A percentile compares a stretch with the other conserved stretches of the same genome.
phyloP scores from a whole-genome alignment of 495 filamentous ascomycete species.

The Cudoniella acicularis region DNA sequence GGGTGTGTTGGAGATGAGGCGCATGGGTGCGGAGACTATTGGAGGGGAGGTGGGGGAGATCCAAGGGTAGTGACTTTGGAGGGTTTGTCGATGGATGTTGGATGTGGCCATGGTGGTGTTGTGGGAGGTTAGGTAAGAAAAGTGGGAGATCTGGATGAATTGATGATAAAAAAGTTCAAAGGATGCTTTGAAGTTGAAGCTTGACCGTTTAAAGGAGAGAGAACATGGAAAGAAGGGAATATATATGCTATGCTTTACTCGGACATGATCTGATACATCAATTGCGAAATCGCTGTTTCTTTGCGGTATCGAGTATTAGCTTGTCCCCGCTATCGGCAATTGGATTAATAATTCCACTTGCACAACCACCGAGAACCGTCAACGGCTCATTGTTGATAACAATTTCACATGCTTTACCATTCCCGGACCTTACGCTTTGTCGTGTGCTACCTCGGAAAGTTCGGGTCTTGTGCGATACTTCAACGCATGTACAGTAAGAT shows the following conservation, averaged over 20 bases:
- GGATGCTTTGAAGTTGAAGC: neutral
- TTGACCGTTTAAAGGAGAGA: too few relatives aligned
- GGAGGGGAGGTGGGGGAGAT: conserved; percentile 48
- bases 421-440: too few relatives aligned
- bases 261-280: too few relatives aligned
- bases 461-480: too few relatives aligned
- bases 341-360: neutral
- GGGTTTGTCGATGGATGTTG: neutral
- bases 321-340: neutral
- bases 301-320: too few relatives aligned
- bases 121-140: neutral
- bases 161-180: neutral
- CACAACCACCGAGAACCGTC: too few relatives aligned
- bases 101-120: neutral
- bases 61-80: conserved; percentile 56
- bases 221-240: too few relatives aligned
- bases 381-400: neutral
- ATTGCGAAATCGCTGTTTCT: neutral
- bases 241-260: too few relatives aligned
- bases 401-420: neutral
- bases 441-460: too few relatives aligned
- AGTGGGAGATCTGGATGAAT: neutral
- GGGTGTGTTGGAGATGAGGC: conserved; percentile 59
- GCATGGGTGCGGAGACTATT: conserved; percentile 69
- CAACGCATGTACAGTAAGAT: too few relatives aligned